Evolutionary conservation across 371 early-diverging fungal genomes (phyloP), one percentile per base, ranked within the genome.

Genomic region (Actinomortierella ambigua): DNA sequence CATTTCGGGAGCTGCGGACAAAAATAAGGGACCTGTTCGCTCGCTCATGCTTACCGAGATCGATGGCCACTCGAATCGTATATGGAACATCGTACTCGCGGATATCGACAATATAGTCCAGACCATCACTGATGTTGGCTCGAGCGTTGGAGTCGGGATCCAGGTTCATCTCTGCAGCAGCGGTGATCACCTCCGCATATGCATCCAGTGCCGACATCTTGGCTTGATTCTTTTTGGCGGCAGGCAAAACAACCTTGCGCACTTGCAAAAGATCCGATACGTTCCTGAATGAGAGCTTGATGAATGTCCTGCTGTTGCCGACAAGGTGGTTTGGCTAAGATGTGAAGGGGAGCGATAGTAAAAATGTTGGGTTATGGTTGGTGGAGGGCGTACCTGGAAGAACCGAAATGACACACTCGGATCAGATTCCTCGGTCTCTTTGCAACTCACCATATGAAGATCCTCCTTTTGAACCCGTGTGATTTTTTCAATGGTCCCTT

Each of bases 41-140:
- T n/a, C n/a, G n/a, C n/a, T n/a, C 47, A 52, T 50, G 50, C 69
- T 57, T 82, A 89, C 93, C 90, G 56, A 87, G 81, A 77, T 98
- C 98, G 27, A 98, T 98, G 17, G 95, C 95, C 4, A 93, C 93
- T 18, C 99, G 90, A 46, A 92, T 82, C 69, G 96, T 94, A 69
- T 96, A 99, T 20, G 94, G 91, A 15, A 99, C 86, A 71, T 99
- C 99, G 65, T 92, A 94, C 73, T 99, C 99, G 26, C 98, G 88
- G 43, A 98, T 85, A 66, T 95, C 99, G 15, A 90, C 73, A 14
- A 98, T 87, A 56, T 82, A 76, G 9, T 88, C 88, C 17, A 88
- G 57, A 26, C 65, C 75, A 24, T 63, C 53, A 60, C 63, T 61
- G 76, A 81, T 40, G 77, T 75, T 18, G 65, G 78, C 54, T 73